Evolutionary conservation across 805 yeast genomes (phyloP), one percentile per base, ranked within the genome.

Genomic region (Saccharomycopsis olivae): DNA sequence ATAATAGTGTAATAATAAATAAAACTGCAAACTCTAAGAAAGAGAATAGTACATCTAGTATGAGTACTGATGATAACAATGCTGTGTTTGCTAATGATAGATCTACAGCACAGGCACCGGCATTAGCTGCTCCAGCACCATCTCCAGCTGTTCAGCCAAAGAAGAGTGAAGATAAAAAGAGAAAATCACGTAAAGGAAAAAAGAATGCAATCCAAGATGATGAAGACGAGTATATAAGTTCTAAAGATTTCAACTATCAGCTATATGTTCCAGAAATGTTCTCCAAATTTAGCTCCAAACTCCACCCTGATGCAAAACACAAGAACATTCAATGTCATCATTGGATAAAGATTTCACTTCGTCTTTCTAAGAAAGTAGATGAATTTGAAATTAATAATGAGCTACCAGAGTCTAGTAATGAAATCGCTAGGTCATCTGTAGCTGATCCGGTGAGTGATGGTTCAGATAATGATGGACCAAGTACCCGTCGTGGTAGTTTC

Each of bases 271-370:
- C 97, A 2, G 75, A 75, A 46, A 36, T 24, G 21, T 40, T 43
- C 29, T 23, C 44, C 5, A 62, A 63, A 37, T 64, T 85, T 43
- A 70, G 70, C 38, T 71, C 70, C 18, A 69, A 70, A 35, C 59
- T 81, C 21, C 95, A 86, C 52, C 95, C 97, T 1, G 94, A 92
- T 58, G 84, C 96, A 0, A 74, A 84, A 2, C 79, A 70, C 50
- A 73, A 71, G 18, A 77, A 76, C 50, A 86, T 92, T 47, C 88
- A 86, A 60, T 71, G 92, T 5, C 89, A 84, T 52, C 99, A 92
- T 60, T 92, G 98, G 96, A 77, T 92, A 52, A 92, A 92, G 60
- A 71, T 92, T 13, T 81, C 94, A 47, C 61, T 92, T 38, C 64
- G 97, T 38, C 65, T 92, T 29, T 83, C 95, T 4, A 73, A 71